Base-by-base conservation (phyloP, 768 basidiomycete species). In the Rhizopogon sp. region DNA sequence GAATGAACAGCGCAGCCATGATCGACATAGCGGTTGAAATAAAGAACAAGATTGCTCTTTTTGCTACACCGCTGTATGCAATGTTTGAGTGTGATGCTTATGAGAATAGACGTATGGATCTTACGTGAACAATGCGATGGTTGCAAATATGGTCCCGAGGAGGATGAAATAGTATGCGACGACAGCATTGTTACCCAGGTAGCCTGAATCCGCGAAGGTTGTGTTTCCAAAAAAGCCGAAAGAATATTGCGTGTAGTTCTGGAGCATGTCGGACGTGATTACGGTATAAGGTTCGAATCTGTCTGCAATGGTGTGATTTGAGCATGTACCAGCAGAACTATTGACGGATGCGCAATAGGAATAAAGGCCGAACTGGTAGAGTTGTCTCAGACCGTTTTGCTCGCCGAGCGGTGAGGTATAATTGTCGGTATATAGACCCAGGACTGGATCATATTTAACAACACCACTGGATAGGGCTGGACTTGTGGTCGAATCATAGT, bases 361-460 rank as follows among this genome's bases (percentile, higher is more conserved):
- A 71, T 92, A 93, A 25, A 93, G 74, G n/a, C 90, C 90, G 59
- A 87, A 92, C 56, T 82, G 73, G 72, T 93, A 93, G 56, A 76
- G 69, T 66, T 84, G 79, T 62, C 90, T 81, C 54, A 92, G 71
- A 17, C 90, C 90, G 13, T 74, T 72, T 44, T 73, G 63, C 46
- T 70, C 64, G 46, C 75, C 76, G 2, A 92, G 79, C 4, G 88
- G 83, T 42, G 79, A 76, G 35, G 81, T 80, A 22, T 82, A 74
- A 66, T 90, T 85, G 45, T 64, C 66, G n/a, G 87, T 81, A 68
- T 89, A 89, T 11, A 93, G 74, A 25, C 77, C 80, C 41, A 74
- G 65, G 47, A 87, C 82, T 6, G 82, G 80, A 67, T 87, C 86
- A 37, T 73, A 5, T 25, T 25, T 25, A 25, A 25, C 63, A 52